Percentiles rank a stretch among this genome's conserved stretches.
Conservation (phyloP, 2,329 filamentous ascomycete genomes). For the Raffaelea ambrosiae region DNA sequence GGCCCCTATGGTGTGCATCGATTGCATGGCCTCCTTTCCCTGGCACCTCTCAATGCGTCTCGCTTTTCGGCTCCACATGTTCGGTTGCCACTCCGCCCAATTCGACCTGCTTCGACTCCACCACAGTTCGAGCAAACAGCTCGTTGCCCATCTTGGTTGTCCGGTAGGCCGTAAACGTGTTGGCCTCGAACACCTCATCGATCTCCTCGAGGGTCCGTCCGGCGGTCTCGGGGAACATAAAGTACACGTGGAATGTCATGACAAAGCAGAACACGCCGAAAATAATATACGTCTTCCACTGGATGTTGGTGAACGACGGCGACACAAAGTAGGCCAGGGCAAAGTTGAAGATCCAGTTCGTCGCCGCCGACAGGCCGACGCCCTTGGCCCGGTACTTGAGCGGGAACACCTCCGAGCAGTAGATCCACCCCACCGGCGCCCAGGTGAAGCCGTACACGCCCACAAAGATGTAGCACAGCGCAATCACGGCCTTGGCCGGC, state of each 20-base stretch:
- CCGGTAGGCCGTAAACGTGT: no score
- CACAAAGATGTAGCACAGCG: slow-evolving; percentile 56
- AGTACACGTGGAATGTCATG: slow-evolving; percentile 24
- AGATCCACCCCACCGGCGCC: slow-evolving; percentile 57
- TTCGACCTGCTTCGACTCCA: no score
- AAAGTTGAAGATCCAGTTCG: slow-evolving; percentile 47
- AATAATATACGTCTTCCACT: slow-evolving; percentile 38
- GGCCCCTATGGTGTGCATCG: no score
- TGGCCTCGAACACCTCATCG: slow-evolving; percentile 28
- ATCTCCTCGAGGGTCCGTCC: slow-evolving; percentile 33
- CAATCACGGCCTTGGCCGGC: slow-evolving; percentile 54
- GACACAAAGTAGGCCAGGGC: slow-evolving; percentile 51
- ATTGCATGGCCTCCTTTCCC: no score
- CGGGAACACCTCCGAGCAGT: slow-evolving; percentile 57
- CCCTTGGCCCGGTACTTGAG: slow-evolving; percentile 51
- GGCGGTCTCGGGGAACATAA: slow-evolving; percentile 29
- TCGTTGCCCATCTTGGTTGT: no score
- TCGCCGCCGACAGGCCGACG: slow-evolving; percentile 47
- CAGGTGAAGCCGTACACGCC: slow-evolving; percentile 56
- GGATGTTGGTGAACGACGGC: slow-evolving; percentile 49
- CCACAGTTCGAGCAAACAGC: no score
- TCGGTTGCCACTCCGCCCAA: no score
- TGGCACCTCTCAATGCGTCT: no score
- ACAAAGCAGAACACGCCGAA: slow-evolving; percentile 27
- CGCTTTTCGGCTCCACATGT: no score